Conservation (phyloP, 108 stramenopile genomes). For the Bacterosira constricta region DNA sequence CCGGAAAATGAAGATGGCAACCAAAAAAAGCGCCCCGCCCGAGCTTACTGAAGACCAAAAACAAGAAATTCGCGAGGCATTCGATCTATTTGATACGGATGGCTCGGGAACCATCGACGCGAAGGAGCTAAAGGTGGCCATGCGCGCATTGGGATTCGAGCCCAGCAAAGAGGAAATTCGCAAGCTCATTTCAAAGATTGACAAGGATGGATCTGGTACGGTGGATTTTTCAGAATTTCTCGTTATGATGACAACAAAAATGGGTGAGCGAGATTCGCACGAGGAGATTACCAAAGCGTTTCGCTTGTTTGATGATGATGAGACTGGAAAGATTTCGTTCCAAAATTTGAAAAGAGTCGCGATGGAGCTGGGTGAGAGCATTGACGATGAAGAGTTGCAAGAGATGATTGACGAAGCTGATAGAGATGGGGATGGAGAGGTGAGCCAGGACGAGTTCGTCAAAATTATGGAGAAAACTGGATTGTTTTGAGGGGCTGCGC, state of each 20-base stretch:
- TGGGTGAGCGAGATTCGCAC: slow-evolving; percentile 75
- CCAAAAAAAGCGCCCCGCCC: slow-evolving; percentile 36
- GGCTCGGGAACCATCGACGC: slow-evolving; percentile 83
- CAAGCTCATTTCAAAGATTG: slow-evolving; percentile 83
- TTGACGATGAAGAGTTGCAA: slow-evolving; percentile 91
- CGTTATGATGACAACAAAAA: slow-evolving; percentile 68
- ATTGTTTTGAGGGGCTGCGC: slow-evolving; percentile 24
- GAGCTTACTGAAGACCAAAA: slow-evolving; percentile 84
- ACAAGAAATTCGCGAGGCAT: slow-evolving; percentile 77
- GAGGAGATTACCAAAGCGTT: slow-evolving; percentile 91
- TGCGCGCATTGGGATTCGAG: slow-evolving; percentile 90
- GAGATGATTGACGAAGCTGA: slow-evolving; percentile 91
- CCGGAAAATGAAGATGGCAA: slow-evolving; percentile 26
- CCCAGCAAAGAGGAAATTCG: slow-evolving; percentile 90
- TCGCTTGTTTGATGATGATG: slow-evolving; percentile 89
- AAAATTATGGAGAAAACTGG: slow-evolving; percentile 89
- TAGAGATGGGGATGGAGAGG: slow-evolving; percentile 73
- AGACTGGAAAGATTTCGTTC: slow-evolving; percentile 89
- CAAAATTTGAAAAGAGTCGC: slow-evolving; percentile 89
- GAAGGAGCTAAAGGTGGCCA: slow-evolving; percentile 91
- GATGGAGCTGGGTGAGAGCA: slow-evolving; percentile 89
- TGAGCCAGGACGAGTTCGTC: slow-evolving; percentile 84
- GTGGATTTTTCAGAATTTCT: slow-evolving; percentile 91
- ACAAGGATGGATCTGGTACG: slow-evolving; percentile 86
- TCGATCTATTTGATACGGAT: slow-evolving; percentile 88